phyloP scores from a whole-genome alignment of 2,329 filamentous ascomycete genomes.

The Metarhizium rileyi region DNA sequence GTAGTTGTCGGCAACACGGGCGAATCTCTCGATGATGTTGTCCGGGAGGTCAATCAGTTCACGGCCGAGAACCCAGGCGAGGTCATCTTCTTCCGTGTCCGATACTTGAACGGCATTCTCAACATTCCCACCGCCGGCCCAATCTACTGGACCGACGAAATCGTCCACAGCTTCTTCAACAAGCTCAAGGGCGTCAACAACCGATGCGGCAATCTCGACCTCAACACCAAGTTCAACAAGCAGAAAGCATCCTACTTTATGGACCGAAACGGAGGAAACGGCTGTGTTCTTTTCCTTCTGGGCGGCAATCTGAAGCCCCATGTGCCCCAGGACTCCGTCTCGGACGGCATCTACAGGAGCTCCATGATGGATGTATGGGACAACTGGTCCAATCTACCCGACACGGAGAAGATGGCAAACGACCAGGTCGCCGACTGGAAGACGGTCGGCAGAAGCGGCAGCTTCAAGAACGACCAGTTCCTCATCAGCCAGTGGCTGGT shows the following conservation, averaged over 20 bases:
- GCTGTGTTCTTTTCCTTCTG: conserved; percentile 24
- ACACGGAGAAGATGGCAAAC: conserved; percentile 15
- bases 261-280: conserved; percentile 21
- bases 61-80: conserved; percentile 32
- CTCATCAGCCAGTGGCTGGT: conserved; percentile 23
- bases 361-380: conserved; percentile 17
- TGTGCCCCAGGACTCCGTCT: conserved; percentile 14
- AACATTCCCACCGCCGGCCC: conserved; percentile 18
- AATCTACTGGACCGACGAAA: conserved; percentile 24
- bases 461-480: conserved; percentile 14
- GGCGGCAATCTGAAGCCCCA: conserved; percentile 13
- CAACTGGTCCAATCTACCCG: conserved; percentile 20
- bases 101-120: conserved; percentile 30
- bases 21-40: conserved; percentile 30
- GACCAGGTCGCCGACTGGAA: conserved; percentile 15
- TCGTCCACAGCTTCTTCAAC: conserved; percentile 33
- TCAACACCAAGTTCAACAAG: conserved; percentile 14
- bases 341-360: conserved; percentile 21
- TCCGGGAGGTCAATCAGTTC: conserved; percentile 35
- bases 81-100: conserved; percentile 36
- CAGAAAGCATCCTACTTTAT: conserved; percentile 19
- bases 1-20: conserved; percentile 35
- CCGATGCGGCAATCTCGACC: conserved; percentile 22
- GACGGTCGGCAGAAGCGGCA: conserved; percentile 11
- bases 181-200: conserved; percentile 31